phyloP scores from a whole-genome alignment of 2,329 filamentous ascomycete species.

The Cladosporium austrohemisphaericum region DNA sequence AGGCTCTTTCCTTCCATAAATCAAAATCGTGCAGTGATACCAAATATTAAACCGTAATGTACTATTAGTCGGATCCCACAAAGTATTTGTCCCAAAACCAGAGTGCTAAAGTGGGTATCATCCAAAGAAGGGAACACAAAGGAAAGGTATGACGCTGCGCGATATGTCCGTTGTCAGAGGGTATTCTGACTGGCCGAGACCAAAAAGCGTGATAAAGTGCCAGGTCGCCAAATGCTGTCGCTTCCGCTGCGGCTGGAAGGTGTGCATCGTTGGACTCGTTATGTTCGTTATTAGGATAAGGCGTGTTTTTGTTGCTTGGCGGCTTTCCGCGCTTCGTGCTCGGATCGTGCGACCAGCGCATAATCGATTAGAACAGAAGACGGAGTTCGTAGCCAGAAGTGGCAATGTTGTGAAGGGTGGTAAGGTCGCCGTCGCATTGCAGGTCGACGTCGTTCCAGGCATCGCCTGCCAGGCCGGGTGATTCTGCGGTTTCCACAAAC shows the following conservation, averaged over 20 bases:
- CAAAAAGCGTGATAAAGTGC: neutral
- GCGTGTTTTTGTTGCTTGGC: neutral
- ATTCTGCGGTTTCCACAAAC: conserved; percentile 59
- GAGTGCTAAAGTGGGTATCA: conserved; percentile 13
- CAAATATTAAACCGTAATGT: conserved; percentile 7
- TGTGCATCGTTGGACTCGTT: conserved; percentile 14
- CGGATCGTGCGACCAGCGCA: conserved; percentile 13
- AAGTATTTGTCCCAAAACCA: conserved; percentile 3
- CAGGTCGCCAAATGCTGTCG: conserved; percentile 1
- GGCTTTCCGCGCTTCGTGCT: conserved; percentile 5
- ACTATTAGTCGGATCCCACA: conserved; percentile 2
- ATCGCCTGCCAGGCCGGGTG: conserved; percentile 22
- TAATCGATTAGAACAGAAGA: conserved; percentile 41
- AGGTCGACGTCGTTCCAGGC: conserved; percentile 52
- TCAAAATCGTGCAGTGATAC: neutral
- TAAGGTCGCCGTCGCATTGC: conserved; percentile 47
- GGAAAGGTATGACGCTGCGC: neutral
- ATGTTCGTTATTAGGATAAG: conserved; percentile 2
- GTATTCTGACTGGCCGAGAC: neutral
- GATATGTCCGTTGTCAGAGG: neutral
- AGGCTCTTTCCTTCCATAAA: too few species aligned
- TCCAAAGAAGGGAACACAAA: conserved; percentile 9
- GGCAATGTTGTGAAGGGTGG: conserved; percentile 41
- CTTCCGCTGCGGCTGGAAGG: neutral
- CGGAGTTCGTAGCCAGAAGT: conserved; percentile 48